Evolutionary conservation across 2,329 filamentous ascomycete genomes (phyloP), one percentile per base, ranked within the genome.

Genomic region (Phyllosticta citribraziliensis): DNA sequence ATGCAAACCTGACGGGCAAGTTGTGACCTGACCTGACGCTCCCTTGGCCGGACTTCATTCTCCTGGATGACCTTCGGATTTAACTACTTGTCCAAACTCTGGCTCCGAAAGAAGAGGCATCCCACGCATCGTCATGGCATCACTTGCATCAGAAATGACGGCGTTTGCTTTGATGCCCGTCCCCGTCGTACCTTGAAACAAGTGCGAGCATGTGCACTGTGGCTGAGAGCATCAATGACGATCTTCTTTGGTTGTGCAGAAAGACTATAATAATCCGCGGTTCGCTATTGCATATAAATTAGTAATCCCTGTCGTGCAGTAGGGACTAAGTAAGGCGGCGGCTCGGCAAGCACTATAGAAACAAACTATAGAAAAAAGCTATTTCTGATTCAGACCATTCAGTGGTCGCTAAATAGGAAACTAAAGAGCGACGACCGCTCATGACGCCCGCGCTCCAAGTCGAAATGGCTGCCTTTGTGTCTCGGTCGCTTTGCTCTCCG

Each of bases 1-100:
- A 65, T 52, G 33, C 22, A 22, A 63, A 60, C 19, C 30, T 53
- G 19, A 40, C 33, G 19, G 62, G 58, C 52, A 65, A 51, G 57
- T 47, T 65, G 22, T 64, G 57, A 57, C n/a, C n/a, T n/a, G n/a
- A n/a, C n/a, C n/a, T n/a, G n/a, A 22, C 3, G 22, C 22, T 22
- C 22, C 22, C 22, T 22, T 22, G 22, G 50, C 40, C 40, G 40
- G 40, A 47, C 17, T 47, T 47, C n/a, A n/a, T n/a, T n/a, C 40
- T 47, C 40, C 40, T 47, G 40, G 40, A 47, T 47, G 19, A 25
- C 17, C 4, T 6, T 40, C 35, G 35, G 35, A 40, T 40, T 40
- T 40, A 10, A 40, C 33, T n/a, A 22, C 3, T 22, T 22, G 22
- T 22, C 22, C 17, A 3, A 12, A n/a, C 5, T n/a, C 5, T 47